Evolutionary conservation across 2,329 filamentous ascomycete genomes (phyloP), one percentile per base, ranked within the genome.

Genomic region (Aureobasidium sp.): DNA sequence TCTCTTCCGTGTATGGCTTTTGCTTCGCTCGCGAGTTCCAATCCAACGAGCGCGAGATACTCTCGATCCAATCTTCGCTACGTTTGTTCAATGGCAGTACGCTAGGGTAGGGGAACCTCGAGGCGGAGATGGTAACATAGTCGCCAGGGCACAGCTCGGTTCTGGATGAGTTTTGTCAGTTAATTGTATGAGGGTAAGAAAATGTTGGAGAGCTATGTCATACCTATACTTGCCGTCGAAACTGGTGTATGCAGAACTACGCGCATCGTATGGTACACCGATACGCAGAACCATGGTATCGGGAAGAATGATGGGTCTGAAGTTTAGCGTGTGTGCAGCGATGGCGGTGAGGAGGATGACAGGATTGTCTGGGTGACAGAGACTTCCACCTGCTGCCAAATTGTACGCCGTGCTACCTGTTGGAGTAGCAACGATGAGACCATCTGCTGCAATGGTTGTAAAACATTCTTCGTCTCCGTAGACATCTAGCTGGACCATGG

Each of bases 401-500:
- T 96, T 97, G 77, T 97, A 97, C 19, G 93, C 93, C 15, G 93
- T 97, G 6, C 89, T 94, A 15, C 93, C 94, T 0, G 94, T 97
- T 0, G 93, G 94, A 6, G 93, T 97, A 1, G 93, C 91, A 27
- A 97, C 89, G 71, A 91, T 96, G 63, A 97, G 85, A 14, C 93
- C 93, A 72, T 97, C 94, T 27, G 93, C 94, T 67, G 94, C 87
- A 7, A 97, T 85, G 0, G 91, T 95, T 0, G 94, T 97, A 73
- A 97, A 94, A 74, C 96, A 91, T 73, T 96, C 90, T 69, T 97
- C 90, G 69, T 97, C 93, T 22, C 91, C 92, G 72, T 97, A 97
- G 29, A 97, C 82, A 72, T 97, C 93, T 22, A 90, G 91, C 58
- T 86, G 87, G 12, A 90, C 94, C 90, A 99, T 93, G 60, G 91